Evolutionary conservation across 139 green algal species (phyloP).

Genomic region (Bryopsis sp.): DNA sequence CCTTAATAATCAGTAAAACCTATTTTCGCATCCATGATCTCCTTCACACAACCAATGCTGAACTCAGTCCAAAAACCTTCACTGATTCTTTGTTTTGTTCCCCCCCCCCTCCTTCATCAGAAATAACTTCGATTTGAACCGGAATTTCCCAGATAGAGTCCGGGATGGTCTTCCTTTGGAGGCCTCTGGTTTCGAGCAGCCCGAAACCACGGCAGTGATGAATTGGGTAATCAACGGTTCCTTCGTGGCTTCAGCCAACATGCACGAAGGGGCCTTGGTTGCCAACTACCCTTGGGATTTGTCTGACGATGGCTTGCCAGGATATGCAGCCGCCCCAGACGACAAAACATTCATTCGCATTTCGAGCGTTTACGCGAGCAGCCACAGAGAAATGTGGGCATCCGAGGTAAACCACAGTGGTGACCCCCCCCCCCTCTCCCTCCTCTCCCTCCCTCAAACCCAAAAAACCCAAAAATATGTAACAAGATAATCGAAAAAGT

Average conservation of each 20-base stretch:
- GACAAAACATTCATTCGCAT: slow-evolving; percentile 64
- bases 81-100: no score
- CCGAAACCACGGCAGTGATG: slow-evolving; percentile 68
- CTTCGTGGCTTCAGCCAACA: slow-evolving; percentile 46
- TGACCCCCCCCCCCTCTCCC: no score
- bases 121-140: slow-evolving; percentile 69
- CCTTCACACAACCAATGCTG: no score
- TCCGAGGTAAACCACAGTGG: no score
- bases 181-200: slow-evolving; percentile 41
- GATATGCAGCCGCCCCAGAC: slow-evolving; percentile 59
- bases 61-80: no score
- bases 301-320: slow-evolving; percentile 47
- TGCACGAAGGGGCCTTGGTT: slow-evolving; percentile 78
- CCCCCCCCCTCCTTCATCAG: no score
- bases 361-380: slow-evolving; percentile 55
- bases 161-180: not conserved
- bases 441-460: no score
- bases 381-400: no score
- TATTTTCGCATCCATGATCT: no score
- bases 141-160: slow-evolving; percentile 82
- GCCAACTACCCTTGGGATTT: slow-evolving; percentile 83
- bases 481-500: no score
- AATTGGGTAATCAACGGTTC: slow-evolving; percentile 35
- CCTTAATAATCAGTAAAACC: no score
- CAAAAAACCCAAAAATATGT: no score